phyloP scores from a whole-genome alignment of 441 rosid species.

The Erodium trifolium region DNA sequence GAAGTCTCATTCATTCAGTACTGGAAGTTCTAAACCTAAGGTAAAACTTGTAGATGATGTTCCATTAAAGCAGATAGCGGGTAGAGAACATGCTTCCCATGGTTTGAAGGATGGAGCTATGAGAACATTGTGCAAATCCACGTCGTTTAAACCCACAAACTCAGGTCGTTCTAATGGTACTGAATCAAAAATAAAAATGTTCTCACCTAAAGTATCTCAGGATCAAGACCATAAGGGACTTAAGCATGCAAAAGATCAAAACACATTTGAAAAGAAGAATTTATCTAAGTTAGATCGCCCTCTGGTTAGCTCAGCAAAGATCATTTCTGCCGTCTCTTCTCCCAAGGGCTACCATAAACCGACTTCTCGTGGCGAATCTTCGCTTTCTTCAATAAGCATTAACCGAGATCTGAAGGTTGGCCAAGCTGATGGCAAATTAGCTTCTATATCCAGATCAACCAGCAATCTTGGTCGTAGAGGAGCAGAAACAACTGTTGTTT shows the following conservation, averaged over 20 bases:
- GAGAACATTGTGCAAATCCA: conserved; percentile 56
- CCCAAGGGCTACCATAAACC: conserved; percentile 50
- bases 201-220: conserved; percentile 43
- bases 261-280: conserved; percentile 38
- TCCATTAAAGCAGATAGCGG: conserved; percentile 47
- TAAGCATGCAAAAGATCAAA: conserved; percentile 52
- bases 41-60: conserved; percentile 56
- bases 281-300: conserved; percentile 33
- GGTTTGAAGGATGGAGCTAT: conserved; percentile 47
- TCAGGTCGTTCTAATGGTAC: conserved; percentile 37
- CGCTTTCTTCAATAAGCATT: conserved; percentile 34
- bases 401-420: conserved; percentile 45
- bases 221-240: conserved; percentile 47
- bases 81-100: conserved; percentile 34
- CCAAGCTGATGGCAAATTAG: conserved; percentile 53
- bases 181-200: conserved; percentile 52
- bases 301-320: conserved; percentile 22
- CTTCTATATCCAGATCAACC: conserved; percentile 43
- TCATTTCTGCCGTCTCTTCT: conserved; percentile 27
- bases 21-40: conserved; percentile 47
- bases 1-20: conserved; percentile 74
- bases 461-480: conserved; percentile 43
- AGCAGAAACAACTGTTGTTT: conserved; percentile 34
- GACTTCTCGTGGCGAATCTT: conserved; percentile 40
- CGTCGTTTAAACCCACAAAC: conserved; percentile 56